phyloP scores from a whole-genome alignment of 2,329 filamentous ascomycete species.

The Alternaria incomplexa region DNA sequence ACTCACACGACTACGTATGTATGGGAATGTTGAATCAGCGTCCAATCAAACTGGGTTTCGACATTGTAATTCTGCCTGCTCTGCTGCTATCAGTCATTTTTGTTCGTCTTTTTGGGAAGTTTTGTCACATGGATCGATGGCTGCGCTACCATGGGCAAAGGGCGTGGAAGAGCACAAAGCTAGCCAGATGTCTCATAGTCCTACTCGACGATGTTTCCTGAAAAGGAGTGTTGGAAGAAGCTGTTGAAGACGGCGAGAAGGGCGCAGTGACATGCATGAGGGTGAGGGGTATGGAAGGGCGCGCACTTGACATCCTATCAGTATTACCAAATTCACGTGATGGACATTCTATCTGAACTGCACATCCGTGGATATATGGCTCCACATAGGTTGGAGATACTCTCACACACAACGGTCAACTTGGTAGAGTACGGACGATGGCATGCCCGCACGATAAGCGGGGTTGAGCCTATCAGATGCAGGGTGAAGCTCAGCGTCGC shows the following conservation, averaged over 20 bases:
- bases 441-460: background rate
- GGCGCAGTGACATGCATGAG: background rate
- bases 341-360: background rate
- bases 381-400: background rate
- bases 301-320: background rate
- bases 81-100: background rate
- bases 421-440: background rate
- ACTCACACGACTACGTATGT: background rate
- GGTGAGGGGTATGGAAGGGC: background rate
- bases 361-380: background rate
- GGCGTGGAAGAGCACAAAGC: background rate
- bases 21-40: background rate
- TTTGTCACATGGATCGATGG: background rate
- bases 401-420: background rate
- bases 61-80: background rate
- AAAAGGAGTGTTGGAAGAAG: background rate
- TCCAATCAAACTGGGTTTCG: background rate
- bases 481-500: background rate
- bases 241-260: background rate
- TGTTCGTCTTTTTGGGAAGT: background rate
- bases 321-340: background rate
- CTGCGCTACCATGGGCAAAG: background rate
- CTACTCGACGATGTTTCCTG: background rate
- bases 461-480: background rate
- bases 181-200: background rate